Evolutionary conservation across 179 eudicot species (phyloP), one percentile per base, ranked within the genome.

Genomic region (Corrigiola litoralis): DNA sequence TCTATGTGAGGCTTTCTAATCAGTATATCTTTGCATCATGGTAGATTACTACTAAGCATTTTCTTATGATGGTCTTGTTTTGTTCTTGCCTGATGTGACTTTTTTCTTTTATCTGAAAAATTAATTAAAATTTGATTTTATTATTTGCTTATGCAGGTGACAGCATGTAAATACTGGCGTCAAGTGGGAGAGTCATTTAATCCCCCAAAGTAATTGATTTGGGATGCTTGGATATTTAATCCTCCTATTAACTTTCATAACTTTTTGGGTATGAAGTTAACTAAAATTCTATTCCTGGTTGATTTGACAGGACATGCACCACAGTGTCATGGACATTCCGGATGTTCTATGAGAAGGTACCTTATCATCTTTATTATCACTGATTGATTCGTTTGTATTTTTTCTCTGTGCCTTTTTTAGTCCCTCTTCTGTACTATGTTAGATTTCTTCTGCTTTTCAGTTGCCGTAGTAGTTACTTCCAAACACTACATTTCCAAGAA

Each of bases 271-370:
- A 25, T 11, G 27, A 34, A 52, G 31, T 34, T 31, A 29, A 47
- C 8, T n/a, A 20, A 47, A 4, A 6, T 14, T 18, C 40, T 50
- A 52, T 59, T 65, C n/a, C 34, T 27, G 62, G 48, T 61, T 54
- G 32, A 52, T 51, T 65, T 65, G 58, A 53, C 84, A 94, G 99
- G 91, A 94, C 99, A 24, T 94, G 99, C 80, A 94, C 99, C 60
- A 94, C 99, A 14, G 88, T 88, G 27, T 90, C 99, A 21, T 94
- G 95, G 95, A 90, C 99, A 63, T 92, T 92, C 64, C 98, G 98
- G 60, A 87, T 84, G 61, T 90, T 92, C 71, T 92, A 92, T 73
- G 98, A 94, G 82, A 94, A 94, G 97, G 99, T 90, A 71, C 56
- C 28, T 54, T 47, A 51, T 38, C 14, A 6, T 32, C 32, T 63